Base-by-base conservation (phyloP, 768 basidiomycete genomes). In the Amanita thiersii region DNA sequence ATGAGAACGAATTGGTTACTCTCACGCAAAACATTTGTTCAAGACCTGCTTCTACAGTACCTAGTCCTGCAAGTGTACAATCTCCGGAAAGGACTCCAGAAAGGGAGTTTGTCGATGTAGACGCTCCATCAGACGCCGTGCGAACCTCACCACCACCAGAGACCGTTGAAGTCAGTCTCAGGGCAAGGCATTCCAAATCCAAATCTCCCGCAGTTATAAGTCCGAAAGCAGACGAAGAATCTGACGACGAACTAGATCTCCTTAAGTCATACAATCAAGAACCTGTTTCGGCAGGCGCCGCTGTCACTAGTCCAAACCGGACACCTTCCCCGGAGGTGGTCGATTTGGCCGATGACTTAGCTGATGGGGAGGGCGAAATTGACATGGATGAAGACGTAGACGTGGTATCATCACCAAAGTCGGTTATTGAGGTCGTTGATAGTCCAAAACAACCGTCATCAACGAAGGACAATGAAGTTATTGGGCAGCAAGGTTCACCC, bases 171-270 rank as follows among this genome's bases (percentile, higher is more conserved):
- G n/a, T n/a, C n/a, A 31, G 25, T 39, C 37, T 24, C 35, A 37
- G 21, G 37, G 40, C 20, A 43, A 40, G 14, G 40, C 50, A 17
- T 23, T 30, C 14, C 29, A 30, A 30, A 14, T 30, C 29, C 14
- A n/a, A n/a, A n/a, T n/a, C n/a, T n/a, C n/a, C n/a, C n/a, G n/a
- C n/a, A n/a, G n/a, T n/a, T n/a, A n/a, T n/a, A n/a, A n/a, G n/a
- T n/a, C n/a, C n/a, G n/a, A 46, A 50, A 37, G 51, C 48, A 30
- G 24, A 37, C 28, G 60, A 62, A 42, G 60, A 65, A 24, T 56
- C 52, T 5, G 53, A 47, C n/a, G 66, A 69, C 43, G 66, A 69
- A 50, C 62, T 70, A 5, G 68, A 70, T 46, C 51, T 69, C 32
- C 56, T 70, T 24, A 59, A 59, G 10, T 48, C 60, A 2, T 57